These are phyloP conservation scores for Urostyla sp. DNA, from an alignment of 73 alveolate genomes.

Conservation along the genomic window DNA sequence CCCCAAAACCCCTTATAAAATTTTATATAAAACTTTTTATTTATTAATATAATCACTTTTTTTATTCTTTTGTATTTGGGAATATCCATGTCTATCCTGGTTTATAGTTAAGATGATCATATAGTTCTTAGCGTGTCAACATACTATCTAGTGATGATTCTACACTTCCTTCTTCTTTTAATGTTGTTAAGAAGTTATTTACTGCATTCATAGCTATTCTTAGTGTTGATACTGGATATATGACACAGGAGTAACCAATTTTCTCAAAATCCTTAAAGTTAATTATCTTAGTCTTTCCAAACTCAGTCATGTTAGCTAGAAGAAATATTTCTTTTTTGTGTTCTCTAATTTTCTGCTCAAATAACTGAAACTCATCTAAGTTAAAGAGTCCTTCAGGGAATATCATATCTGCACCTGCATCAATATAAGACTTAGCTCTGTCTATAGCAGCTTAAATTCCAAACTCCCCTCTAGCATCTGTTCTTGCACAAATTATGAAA, in stretches of 20 bases:
- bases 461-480: slow-evolving; percentile 94
- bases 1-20: no score
- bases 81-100: slow-evolving; percentile 15
- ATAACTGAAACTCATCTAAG: slow-evolving; percentile 57
- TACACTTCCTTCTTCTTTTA: slow-evolving; percentile 66
- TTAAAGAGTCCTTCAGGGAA: slow-evolving; percentile 93
- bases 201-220: slow-evolving; percentile 94
- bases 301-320: slow-evolving; percentile 92
- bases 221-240: slow-evolving; percentile 93
- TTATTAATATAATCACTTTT: not conserved
- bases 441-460: slow-evolving; percentile 71
- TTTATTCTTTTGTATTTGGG: slow-evolving; percentile 10
- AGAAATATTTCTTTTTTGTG: slow-evolving; percentile 51
- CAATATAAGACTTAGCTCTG: slow-evolving; percentile 80
- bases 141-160: slow-evolving; percentile 10
- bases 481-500: slow-evolving; percentile 94
- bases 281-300: slow-evolving; percentile 86
- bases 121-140: slow-evolving; percentile 15
- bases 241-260: slow-evolving; percentile 86
- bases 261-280: slow-evolving; percentile 61
- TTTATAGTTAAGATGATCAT: slow-evolving; percentile 43
- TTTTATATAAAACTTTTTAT: not conserved
- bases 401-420: slow-evolving; percentile 98
- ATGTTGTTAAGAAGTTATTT: slow-evolving; percentile 59
- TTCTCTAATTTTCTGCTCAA: slow-evolving; percentile 44